Conservation (phyloP, 2,329 filamentous ascomycete species). For the Aspergillus ochraceus region DNA sequence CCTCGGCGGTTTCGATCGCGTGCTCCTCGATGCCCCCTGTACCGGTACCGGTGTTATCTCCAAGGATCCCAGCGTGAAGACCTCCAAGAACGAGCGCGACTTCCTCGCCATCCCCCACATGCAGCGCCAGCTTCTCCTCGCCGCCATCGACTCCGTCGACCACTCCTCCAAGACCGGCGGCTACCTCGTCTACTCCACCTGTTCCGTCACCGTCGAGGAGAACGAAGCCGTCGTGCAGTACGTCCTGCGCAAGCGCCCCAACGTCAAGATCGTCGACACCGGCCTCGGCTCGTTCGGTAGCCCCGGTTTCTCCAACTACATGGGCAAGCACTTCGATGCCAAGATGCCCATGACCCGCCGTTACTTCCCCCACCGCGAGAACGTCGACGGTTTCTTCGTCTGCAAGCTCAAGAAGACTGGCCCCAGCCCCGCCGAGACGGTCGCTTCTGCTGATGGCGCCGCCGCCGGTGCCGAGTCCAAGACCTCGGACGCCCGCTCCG, state of each 20-base stretch:
- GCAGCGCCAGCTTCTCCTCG: constrained; percentile 89
- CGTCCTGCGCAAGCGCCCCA: constrained; percentile 84
- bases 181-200: constrained; percentile 95
- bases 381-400: constrained; percentile 98
- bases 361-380: constrained; percentile 89
- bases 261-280: constrained; percentile 89
- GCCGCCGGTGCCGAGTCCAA: constrained; percentile 18
- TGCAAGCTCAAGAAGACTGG: constrained; percentile 95
- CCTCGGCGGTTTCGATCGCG: constrained; percentile 93
- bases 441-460: constrained; percentile 26
- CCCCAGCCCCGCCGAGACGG: constrained; percentile 59
- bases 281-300: constrained; percentile 81
- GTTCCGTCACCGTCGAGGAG: constrained; percentile 90
- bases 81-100: constrained; percentile 94
- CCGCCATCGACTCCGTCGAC: constrained; percentile 93
- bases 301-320: constrained; percentile 87
- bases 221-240: constrained; percentile 94
- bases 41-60: constrained; percentile 96
- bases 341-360: constrained; percentile 79
- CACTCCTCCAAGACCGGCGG: constrained; percentile 89
- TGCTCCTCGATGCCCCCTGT: constrained; percentile 91
- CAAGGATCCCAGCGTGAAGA: constrained; percentile 96
- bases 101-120: constrained; percentile 91
- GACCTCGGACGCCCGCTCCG: constrained; percentile 20
- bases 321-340: constrained; percentile 87